A percentile compares a stretch with the other conserved stretches of the same genome.
Evolutionary conservation across 2,329 filamentous ascomycete species (phyloP).

Genomic region (Neofusicoccum ribis): DNA sequence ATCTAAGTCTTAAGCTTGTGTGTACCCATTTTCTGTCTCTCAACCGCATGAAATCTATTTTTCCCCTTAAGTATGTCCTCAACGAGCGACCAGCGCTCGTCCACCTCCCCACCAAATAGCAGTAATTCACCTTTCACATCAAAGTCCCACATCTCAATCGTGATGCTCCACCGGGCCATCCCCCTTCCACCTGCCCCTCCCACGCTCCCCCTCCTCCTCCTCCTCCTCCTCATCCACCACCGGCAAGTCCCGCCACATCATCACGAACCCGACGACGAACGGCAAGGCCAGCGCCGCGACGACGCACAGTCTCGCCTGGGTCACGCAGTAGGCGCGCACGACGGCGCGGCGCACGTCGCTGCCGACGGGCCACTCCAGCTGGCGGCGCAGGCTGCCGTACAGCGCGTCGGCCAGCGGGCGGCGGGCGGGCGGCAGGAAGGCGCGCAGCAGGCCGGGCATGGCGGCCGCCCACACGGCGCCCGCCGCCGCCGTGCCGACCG

Average conservation of each 20-base stretch:
- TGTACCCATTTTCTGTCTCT: background rate
- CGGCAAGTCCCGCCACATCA: slow-evolving; percentile 12
- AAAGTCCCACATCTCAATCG: background rate
- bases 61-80: background rate
- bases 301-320: slow-evolving; percentile 34
- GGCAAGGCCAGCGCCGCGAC: background rate
- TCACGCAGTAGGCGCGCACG: slow-evolving; percentile 30
- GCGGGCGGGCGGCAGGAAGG: slow-evolving; percentile 46
- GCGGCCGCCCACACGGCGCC: slow-evolving; percentile 63
- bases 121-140: too few species aligned
- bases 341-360: slow-evolving; percentile 46
- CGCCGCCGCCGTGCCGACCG: slow-evolving; percentile 50
- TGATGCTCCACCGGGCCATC: background rate
- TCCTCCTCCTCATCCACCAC: slow-evolving; percentile 5
- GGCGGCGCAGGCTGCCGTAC: slow-evolving; percentile 54
- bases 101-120: too few species aligned
- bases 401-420: slow-evolving; percentile 44
- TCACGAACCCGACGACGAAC: background rate
- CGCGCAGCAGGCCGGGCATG: slow-evolving; percentile 52
- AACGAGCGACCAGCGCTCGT: too few species aligned
- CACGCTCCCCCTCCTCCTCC: background rate
- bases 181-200: background rate
- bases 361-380: slow-evolving; percentile 54
- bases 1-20: background rate
- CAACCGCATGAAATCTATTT: background rate